Percentiles rank a stretch among this genome's conserved stretches.
phyloP scores from a whole-genome alignment of 148 eudicot species.

The Limonium bicolor region DNA sequence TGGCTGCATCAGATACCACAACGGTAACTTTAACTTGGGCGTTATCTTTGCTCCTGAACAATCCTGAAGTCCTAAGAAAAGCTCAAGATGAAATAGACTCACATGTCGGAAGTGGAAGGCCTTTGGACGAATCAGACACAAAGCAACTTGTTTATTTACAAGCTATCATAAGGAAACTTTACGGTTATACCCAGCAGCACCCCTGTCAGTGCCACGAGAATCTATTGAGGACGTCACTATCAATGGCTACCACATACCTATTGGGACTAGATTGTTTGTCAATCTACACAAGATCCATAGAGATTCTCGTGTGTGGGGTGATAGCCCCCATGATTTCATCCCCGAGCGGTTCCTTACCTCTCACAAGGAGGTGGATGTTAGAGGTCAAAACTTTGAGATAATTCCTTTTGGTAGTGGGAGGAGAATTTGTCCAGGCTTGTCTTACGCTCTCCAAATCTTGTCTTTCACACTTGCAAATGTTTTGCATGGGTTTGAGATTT shows the following conservation, averaged over 20 bases:
- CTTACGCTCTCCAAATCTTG: background rate
- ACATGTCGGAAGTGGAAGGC: conserved; percentile 14
- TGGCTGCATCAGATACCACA: no score
- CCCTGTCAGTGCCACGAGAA: conserved; percentile 4
- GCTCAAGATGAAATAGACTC: no score
- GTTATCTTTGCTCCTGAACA: conserved; percentile 12
- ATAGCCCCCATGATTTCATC: background rate
- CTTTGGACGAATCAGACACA: conserved; percentile 11
- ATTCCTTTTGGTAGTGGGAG: conserved; percentile 12
- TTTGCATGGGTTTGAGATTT: conserved; percentile 3
- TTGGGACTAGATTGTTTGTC: background rate
- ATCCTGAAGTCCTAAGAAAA: conserved; percentile 7
- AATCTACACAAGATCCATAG: conserved; percentile 8
- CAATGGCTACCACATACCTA: background rate
- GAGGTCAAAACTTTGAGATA: no score
- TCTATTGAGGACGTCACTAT: background rate
- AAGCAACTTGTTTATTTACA: conserved; percentile 13
- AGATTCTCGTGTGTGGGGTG: no score
- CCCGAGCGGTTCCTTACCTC: conserved; percentile 10
- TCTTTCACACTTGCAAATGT: conserved; percentile 4
- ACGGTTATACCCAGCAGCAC: conserved; percentile 13
- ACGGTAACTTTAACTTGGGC: no score
- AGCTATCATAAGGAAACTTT: conserved; percentile 21
- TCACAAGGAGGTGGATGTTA: conserved; percentile 12
- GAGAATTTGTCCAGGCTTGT: conserved; percentile 7